Conservation (phyloP, 2,329 filamentous ascomycete species). For the Plectosphaerella plurivora region DNA sequence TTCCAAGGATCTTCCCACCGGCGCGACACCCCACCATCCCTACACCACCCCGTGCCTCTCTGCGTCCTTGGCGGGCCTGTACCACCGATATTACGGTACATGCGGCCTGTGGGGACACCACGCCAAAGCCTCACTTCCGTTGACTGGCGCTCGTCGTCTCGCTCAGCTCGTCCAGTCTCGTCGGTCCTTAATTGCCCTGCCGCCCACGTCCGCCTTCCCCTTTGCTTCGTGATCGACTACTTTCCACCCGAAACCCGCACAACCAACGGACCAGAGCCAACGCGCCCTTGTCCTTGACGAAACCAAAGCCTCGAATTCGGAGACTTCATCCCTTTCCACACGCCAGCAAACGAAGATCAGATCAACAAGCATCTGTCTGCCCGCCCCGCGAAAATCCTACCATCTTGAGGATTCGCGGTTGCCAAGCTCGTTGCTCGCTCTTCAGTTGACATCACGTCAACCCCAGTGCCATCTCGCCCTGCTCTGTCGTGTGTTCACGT, state of each 20-base stretch:
- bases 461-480: too few relatives aligned
- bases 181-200: constrained; percentile 8
- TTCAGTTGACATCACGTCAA: too few relatives aligned
- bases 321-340: not conserved
- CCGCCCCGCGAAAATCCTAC: too few relatives aligned
- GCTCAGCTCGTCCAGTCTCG: constrained; percentile 12
- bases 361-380: too few relatives aligned
- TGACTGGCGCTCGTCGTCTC: constrained; percentile 9
- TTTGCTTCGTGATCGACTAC: constrained; percentile 2
- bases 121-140: constrained; percentile 15
- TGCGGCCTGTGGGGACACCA: constrained; percentile 8
- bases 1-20: not conserved
- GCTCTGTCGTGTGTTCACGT: not conserved
- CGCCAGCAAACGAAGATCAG: too few relatives aligned
- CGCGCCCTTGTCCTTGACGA: constrained; percentile 4
- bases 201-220: constrained; percentile 4
- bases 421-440: too few relatives aligned
- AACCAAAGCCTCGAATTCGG: too few relatives aligned
- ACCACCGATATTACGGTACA: not conserved
- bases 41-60: not conserved
- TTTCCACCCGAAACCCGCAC: not conserved
- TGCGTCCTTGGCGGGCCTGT: not conserved
- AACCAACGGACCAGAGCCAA: not conserved
- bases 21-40: not conserved
- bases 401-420: too few relatives aligned